Evolutionary conservation across 768 basidiomycete genomes (phyloP).

Genomic region (Sistotremastrum niveocremeum): DNA sequence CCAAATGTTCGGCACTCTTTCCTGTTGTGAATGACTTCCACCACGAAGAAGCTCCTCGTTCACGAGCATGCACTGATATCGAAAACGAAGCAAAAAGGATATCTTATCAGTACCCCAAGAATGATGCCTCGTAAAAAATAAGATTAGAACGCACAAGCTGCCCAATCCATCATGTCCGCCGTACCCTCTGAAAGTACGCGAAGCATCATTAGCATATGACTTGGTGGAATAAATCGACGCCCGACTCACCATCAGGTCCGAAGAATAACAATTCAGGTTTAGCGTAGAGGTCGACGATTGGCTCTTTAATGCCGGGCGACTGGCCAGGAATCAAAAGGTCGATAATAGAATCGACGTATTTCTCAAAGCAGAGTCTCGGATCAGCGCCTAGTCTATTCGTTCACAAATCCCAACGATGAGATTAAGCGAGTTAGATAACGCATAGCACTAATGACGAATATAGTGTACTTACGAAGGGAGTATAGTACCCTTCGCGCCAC

Average conservation of each 20-base stretch:
- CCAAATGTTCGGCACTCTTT: slow-evolving; percentile 81
- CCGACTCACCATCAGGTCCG: slow-evolving; percentile 68
- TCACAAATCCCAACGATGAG: neutral
- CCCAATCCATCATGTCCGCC: slow-evolving; percentile 99
- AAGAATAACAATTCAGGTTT: slow-evolving; percentile 92
- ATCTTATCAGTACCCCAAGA: neutral
- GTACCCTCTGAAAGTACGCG: slow-evolving; percentile 59
- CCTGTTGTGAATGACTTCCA: slow-evolving; percentile 99
- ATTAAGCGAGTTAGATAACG: too few relatives aligned
- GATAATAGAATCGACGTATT: slow-evolving; percentile 90
- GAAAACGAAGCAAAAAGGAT: slow-evolving; percentile 1
- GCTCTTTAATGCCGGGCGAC: slow-evolving; percentile 93
- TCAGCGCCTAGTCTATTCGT: slow-evolving; percentile 56
- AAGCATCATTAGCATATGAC: neutral
- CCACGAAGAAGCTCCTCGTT: slow-evolving; percentile 85
- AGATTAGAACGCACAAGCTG: slow-evolving; percentile 49
- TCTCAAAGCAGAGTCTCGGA: slow-evolving; percentile 84
- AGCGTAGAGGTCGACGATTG: slow-evolving; percentile 74
- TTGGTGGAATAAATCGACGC: neutral
- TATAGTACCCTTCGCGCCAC: slow-evolving; percentile 95
- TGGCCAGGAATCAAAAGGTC: slow-evolving; percentile 97
- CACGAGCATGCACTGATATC: slow-evolving; percentile 63
- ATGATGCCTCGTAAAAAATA: neutral
- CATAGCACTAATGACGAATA: too few relatives aligned
- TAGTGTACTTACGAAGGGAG: slow-evolving; percentile 57